Base-by-base conservation (phyloP, 164 flowering plant genomes). In the Liriodendron chinense region DNA sequence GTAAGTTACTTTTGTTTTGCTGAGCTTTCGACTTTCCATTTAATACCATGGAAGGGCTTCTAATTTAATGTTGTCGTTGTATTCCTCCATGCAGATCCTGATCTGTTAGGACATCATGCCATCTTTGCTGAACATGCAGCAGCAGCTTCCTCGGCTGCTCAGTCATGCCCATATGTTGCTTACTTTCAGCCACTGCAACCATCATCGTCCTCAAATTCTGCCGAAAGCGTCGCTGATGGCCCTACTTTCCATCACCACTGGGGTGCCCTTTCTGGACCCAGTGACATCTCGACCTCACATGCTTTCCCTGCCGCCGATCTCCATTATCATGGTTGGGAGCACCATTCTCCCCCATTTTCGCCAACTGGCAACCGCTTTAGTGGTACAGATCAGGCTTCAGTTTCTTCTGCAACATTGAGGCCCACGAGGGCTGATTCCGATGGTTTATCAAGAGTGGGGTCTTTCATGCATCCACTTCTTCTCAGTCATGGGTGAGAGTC, bases 141-240 rank as follows among this genome's bases (percentile, higher is more conserved):
- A 12, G 59, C 59, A 12, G 83, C 89, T 47, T 86, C 98, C 77
- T 90, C 97, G 67, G 86, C 87, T 65, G 65, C 83, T 47, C 97
- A 90, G 79, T 89, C 89, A 21, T 94, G 98, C 83, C 98, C 98
- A 3, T 92, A 90, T 78, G 57, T 90, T 63, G 88, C 92, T 50
- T 89, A 89, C 79, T 78, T 90, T 77, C 90, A 91, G 72, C 97
- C 97, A 16, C 70, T 90, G 68, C 95, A 85, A 71, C 89, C 94
- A 4, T 89, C 93, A 28, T 88, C 91, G n/a, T 86, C 94, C 10
- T 87, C 93, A 56, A 88, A 77, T 78, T 81, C 95, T 24, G 82
- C 81, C 76, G 90, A 82, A 47, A 89, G 83, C 82, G 86, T 84
- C 71, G 77, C 89, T 34, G 97, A 95, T 76, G 86, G 86, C 81